phyloP scores from a whole-genome alignment of 2,329 filamentous ascomycete genomes.

The Penicillium sp. region DNA sequence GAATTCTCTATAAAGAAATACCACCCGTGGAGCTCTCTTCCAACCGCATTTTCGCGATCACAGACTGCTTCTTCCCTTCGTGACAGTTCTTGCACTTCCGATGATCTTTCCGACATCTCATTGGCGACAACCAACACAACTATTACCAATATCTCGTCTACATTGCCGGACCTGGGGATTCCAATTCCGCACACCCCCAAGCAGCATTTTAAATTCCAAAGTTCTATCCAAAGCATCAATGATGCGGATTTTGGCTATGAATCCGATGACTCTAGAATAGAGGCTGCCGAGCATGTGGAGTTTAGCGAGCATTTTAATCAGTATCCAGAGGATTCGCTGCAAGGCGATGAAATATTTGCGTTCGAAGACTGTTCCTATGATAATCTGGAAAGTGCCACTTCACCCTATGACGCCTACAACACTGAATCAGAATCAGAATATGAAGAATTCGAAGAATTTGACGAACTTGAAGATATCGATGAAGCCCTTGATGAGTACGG shows the following conservation, averaged over 20 bases:
- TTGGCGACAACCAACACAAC: constrained; percentile 22
- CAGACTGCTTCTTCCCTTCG: constrained; percentile 29
- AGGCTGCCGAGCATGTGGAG: constrained; percentile 18
- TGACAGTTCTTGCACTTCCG: constrained; percentile 38
- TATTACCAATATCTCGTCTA: constrained; percentile 20
- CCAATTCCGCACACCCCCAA: constrained; percentile 23
- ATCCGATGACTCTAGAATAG: constrained; percentile 30
- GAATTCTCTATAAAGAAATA: constrained; percentile 22
- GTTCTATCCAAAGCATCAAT: constrained; percentile 9
- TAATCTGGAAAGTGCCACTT: constrained; percentile 13
- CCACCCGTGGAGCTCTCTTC: constrained; percentile 36
- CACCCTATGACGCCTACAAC: constrained; percentile 9
- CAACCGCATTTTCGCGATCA: constrained; percentile 33
- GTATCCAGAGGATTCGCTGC: constrained; percentile 11
- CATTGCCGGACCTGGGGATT: constrained; percentile 19
- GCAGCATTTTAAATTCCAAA: constrained; percentile 18
- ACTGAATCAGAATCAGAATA: constrained; percentile 1
- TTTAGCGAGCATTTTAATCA: constrained; percentile 6
- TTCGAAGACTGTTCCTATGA: constrained; percentile 11
- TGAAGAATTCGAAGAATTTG: constrained; percentile 9
- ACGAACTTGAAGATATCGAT: constrained; percentile 24
- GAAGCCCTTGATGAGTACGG: constrained; percentile 23
- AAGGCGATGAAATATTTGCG: constrained; percentile 13
- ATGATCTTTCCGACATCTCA: constrained; percentile 34
- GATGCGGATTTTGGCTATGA: constrained; percentile 37